Evolutionary conservation across 1,139 yeast species (phyloP).

Genomic region (Yamadazyma mexicana): DNA sequence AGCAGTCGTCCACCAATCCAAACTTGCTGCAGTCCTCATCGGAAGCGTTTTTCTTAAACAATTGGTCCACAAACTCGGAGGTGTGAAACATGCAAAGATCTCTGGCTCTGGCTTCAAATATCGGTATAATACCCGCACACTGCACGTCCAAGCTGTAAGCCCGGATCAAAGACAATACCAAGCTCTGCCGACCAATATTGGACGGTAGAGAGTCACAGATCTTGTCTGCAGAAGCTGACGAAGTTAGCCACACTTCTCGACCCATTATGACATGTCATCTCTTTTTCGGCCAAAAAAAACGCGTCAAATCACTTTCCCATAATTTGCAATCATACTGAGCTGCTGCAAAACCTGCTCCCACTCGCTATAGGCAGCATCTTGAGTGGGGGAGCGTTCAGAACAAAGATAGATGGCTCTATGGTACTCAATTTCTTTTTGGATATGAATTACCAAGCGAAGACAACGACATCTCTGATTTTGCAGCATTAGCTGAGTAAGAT

Average conservation of each 20-base stretch:
- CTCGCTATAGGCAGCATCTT: constrained; percentile 13
- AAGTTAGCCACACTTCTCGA: constrained; percentile 6
- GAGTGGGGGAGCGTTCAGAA: not conserved
- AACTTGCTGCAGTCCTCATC: constrained; percentile 18
- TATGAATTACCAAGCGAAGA: constrained; percentile 20
- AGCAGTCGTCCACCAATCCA: constrained; percentile 65
- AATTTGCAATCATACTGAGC: not conserved
- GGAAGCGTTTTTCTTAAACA: constrained; percentile 21
- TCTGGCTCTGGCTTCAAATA: constrained; percentile 21
- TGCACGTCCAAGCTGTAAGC: constrained; percentile 38
- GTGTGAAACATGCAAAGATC: constrained; percentile 44
- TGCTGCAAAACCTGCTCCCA: constrained; percentile 16
- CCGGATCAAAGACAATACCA: constrained; percentile 41
- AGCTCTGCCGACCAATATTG: constrained; percentile 49
- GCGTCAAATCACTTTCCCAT: not conserved
- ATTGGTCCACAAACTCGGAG: constrained; percentile 30
- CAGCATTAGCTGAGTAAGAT: constrained; percentile 21
- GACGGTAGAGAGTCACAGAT: constrained; percentile 51
- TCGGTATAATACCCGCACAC: constrained; percentile 24
- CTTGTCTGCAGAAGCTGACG: constrained; percentile 15
- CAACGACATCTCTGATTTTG: constrained; percentile 23
- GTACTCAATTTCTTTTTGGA: constrained; percentile 17
- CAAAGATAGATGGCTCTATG: constrained; percentile 9
- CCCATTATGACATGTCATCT: no score
- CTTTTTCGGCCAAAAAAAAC: no score